These are phyloP conservation scores for Periconia sp. DNA, from an alignment of 2,329 filamentous ascomycete genomes.

Conservation along the genomic window DNA sequence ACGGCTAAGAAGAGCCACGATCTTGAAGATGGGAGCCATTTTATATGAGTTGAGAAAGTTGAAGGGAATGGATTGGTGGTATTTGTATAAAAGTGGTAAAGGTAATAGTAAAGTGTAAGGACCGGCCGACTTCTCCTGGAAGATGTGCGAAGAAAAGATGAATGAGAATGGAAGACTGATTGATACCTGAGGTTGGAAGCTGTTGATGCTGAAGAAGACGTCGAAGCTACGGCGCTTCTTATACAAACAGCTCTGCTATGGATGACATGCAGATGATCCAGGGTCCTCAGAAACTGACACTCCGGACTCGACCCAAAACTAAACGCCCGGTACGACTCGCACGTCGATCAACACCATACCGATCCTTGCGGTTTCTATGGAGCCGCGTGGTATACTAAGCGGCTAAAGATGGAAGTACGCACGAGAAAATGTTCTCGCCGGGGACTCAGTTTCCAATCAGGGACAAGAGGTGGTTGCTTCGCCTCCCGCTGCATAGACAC, in stretches of 20 bases:
- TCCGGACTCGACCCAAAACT: slow-evolving; percentile 12
- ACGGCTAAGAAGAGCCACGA: slow-evolving; percentile 27
- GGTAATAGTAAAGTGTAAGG: slow-evolving; percentile 6
- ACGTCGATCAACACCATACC: slow-evolving; percentile 8
- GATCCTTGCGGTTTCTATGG: slow-evolving; percentile 15
- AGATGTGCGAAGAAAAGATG: slow-evolving; percentile 9
- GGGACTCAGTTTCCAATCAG: not conserved
- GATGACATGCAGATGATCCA: slow-evolving; percentile 8
- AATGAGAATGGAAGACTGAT: slow-evolving; percentile 3
- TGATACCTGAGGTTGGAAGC: slow-evolving; percentile 1
- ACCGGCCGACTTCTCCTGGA: slow-evolving; percentile 23
- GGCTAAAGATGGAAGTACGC: not conserved
- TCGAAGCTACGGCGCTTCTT: slow-evolving; percentile 7
- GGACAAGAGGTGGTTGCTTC: not conserved
- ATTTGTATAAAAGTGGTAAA: not conserved
- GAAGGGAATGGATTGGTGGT: not conserved
- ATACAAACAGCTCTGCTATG: slow-evolving; percentile 14
- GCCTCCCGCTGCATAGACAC: not conserved
- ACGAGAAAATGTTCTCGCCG: not conserved
- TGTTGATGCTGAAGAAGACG: slow-evolving; percentile 7
- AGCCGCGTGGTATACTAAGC: not conserved
- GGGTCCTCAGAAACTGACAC: slow-evolving; percentile 15
- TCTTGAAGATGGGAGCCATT: slow-evolving; percentile 33
- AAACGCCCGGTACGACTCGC: slow-evolving; percentile 19
- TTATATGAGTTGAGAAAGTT: not conserved